A percentile compares a stretch with the other conserved stretches of the same genome.
Evolutionary conservation across 148 eudicot species (phyloP).

Genomic region (Camellia lanceoleosa): DNA sequence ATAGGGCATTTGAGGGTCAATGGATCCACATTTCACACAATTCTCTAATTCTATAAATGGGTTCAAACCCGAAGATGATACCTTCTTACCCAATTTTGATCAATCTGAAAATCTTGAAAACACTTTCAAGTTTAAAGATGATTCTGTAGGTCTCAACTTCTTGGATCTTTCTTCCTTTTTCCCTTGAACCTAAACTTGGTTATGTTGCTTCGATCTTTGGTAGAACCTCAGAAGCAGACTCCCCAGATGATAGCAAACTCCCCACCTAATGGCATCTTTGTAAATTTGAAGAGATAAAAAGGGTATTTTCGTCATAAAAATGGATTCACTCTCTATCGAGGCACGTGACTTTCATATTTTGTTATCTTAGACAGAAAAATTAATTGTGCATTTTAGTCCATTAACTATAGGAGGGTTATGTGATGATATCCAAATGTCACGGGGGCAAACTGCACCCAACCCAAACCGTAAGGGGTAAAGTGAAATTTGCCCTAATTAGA

Average conservation of each 20-base stretch:
- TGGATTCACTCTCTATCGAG: too few species aligned
- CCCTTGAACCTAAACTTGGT: conserved; percentile 4
- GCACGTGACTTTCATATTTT: too few species aligned
- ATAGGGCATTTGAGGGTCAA: neutral
- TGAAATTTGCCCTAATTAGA: too few species aligned
- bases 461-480: too few species aligned
- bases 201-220: conserved; percentile 15
- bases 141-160: neutral
- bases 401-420: too few species aligned
- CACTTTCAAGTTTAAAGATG: conserved; percentile 11
- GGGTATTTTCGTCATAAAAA: too few species aligned
- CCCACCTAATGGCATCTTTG: neutral
- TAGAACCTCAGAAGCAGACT: conserved; percentile 23
- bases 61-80: conserved; percentile 3
- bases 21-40: conserved; percentile 4
- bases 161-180: neutral
- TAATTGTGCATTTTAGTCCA: too few species aligned
- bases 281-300: too few species aligned
- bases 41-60: conserved; percentile 11
- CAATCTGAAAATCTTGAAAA: conserved; percentile 11
- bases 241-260: conserved; percentile 22
- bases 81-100: conserved; percentile 20
- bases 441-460: too few species aligned
- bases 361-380: too few species aligned
- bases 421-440: too few species aligned